Evolutionary conservation across 148 eudicot genomes (phyloP).

Genomic region (Cornus kousa): DNA sequence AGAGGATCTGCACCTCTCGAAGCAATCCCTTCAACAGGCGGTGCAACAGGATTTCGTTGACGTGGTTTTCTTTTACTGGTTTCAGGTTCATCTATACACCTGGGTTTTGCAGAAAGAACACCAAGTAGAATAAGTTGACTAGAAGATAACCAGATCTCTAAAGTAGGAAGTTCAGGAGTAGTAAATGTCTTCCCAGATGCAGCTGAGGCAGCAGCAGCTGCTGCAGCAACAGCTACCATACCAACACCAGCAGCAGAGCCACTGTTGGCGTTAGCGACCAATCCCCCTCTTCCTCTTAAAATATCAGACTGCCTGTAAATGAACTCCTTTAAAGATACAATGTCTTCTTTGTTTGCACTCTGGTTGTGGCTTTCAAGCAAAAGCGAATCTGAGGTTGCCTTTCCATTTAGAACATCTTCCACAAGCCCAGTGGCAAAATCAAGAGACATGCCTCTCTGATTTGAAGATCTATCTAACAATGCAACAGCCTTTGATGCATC

Average conservation of each 20-base stretch:
- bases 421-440: constrained; percentile 74
- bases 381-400: constrained; percentile 74
- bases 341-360: constrained; percentile 66
- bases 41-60: constrained; percentile 40
- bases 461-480: constrained; percentile 58
- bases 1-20: constrained; percentile 48
- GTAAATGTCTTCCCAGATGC: constrained; percentile 60
- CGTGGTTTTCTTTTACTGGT: constrained; percentile 37
- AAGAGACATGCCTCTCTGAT: constrained; percentile 65
- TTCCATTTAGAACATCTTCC: constrained; percentile 74
- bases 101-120: constrained; percentile 57
- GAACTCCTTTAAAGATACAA: constrained; percentile 74
- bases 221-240: constrained; percentile 92
- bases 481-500: constrained; percentile 86
- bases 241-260: constrained; percentile 75
- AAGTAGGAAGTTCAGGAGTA: constrained; percentile 78
- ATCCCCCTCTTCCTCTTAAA: constrained; percentile 74
- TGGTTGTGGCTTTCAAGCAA: constrained; percentile 71
- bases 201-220: constrained; percentile 87
- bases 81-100: constrained; percentile 40
- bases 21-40: constrained; percentile 44
- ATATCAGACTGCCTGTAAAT: constrained; percentile 77
- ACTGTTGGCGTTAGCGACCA: constrained; percentile 50
- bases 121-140: constrained; percentile 60
- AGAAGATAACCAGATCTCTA: constrained; percentile 73